phyloP scores from a whole-genome alignment of 345 rosid species.

The Brassica juncea region DNA sequence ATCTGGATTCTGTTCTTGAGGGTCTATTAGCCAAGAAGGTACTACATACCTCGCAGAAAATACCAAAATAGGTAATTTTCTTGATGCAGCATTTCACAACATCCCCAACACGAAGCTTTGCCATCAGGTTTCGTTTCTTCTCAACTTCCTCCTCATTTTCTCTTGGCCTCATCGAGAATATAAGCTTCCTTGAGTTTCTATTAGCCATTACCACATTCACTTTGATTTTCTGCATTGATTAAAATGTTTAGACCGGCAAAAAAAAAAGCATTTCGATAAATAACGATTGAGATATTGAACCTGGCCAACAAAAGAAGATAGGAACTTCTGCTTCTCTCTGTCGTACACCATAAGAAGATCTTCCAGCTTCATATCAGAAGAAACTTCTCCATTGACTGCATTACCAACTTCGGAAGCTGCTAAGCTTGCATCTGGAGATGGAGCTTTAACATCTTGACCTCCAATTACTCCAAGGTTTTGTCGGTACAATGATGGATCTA shows the following conservation, averaged over 20 bases:
- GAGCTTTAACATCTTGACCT: constrained; percentile 51
- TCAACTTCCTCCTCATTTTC: constrained; percentile 71
- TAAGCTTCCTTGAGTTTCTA: constrained; percentile 63
- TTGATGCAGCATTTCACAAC: constrained; percentile 82
- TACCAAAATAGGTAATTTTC: constrained; percentile 88
- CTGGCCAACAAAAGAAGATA: constrained; percentile 89
- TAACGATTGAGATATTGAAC: constrained; percentile 33
- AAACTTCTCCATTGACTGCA: constrained; percentile 46
- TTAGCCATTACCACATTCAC: constrained; percentile 64
- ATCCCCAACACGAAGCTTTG: constrained; percentile 87
- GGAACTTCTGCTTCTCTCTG: constrained; percentile 77
- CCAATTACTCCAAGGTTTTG: constrained; percentile 71
- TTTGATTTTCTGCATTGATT: constrained; percentile 64
- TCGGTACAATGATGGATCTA: constrained; percentile 75
- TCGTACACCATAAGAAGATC: constrained; percentile 83
- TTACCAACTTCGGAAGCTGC: constrained; percentile 42
- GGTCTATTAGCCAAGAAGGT: background rate
- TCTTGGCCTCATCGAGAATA: constrained; percentile 77
- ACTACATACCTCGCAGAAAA: constrained; percentile 65
- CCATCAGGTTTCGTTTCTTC: constrained; percentile 85
- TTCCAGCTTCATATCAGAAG: constrained; percentile 73
- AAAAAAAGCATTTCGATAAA: background rate
- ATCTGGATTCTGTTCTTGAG: background rate
- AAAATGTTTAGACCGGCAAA: background rate
- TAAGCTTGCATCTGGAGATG: constrained; percentile 40